Conservation (phyloP, 257 asterid species). For the Ocimum tenuiflorum region DNA sequence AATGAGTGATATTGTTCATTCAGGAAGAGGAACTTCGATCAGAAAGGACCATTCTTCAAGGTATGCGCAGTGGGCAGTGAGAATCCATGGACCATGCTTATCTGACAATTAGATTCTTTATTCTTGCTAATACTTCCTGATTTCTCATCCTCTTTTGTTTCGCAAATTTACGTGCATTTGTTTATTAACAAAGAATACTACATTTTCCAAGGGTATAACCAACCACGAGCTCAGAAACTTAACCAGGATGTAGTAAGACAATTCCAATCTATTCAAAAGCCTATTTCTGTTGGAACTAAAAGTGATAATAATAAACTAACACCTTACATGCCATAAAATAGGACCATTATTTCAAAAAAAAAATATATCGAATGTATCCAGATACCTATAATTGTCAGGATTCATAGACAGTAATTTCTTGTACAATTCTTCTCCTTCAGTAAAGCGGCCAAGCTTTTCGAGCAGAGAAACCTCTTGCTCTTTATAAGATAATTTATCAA, state of each 20-base stretch:
- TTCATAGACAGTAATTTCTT: constrained; percentile 72
- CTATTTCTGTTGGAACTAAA: background rate
- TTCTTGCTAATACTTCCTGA: background rate
- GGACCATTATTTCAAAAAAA: constrained; percentile 3
- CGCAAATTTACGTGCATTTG: background rate
- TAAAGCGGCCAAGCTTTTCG: constrained; percentile 65
- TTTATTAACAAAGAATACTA: background rate
- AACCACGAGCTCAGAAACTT: background rate
- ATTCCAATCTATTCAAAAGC: background rate
- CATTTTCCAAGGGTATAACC: background rate
- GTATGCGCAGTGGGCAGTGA: background rate
- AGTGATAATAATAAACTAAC: background rate
- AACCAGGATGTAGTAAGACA: background rate
- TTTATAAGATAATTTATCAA: constrained; percentile 71
- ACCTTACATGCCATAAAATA: background rate
- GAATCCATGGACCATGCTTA: no score
- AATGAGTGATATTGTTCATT: background rate
- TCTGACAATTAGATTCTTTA: background rate
- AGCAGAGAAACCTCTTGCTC: constrained; percentile 89
- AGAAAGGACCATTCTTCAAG: background rate
- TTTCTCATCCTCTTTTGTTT: background rate
- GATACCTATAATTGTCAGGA: constrained; percentile 89
- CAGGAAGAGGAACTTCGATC: background rate
- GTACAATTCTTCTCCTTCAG: constrained; percentile 75
- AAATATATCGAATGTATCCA: background rate